phyloP scores from a whole-genome alignment of 2,329 filamentous ascomycete species.

The Anthostomella pinea region DNA sequence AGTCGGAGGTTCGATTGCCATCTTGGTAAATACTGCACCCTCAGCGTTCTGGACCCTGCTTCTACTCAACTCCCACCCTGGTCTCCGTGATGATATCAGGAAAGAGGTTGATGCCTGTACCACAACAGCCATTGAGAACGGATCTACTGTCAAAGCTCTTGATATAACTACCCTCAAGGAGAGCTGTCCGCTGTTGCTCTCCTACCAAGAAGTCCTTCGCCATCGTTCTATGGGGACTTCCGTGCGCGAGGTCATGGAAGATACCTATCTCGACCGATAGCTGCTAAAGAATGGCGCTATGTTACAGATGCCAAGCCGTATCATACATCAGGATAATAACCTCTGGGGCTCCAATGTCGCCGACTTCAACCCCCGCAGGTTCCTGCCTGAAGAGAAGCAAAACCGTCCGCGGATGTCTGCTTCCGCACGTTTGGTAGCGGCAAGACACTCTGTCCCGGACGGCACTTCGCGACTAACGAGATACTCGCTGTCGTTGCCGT shows the following conservation, averaged over 20 bases:
- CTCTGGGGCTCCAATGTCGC: constrained; percentile 22
- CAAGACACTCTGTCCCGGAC: constrained; percentile 27
- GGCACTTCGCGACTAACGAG: constrained; percentile 30
- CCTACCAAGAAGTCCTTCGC: constrained; percentile 41
- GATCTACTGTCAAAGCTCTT: constrained; percentile 12
- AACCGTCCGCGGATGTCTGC: constrained; percentile 21
- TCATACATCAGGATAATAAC: constrained; percentile 22
- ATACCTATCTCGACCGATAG: constrained; percentile 26
- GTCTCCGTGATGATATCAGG: constrained; percentile 31
- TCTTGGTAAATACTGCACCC: constrained; percentile 39
- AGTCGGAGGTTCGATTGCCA: constrained; percentile 38
- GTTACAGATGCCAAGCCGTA: constrained; percentile 27
- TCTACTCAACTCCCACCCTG: constrained; percentile 31
- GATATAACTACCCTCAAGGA: constrained; percentile 33
- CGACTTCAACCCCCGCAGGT: constrained; percentile 23
- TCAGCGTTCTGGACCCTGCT: constrained; percentile 40
- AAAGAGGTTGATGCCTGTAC: constrained; percentile 26
- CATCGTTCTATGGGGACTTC: constrained; percentile 36
- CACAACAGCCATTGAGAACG: constrained; percentile 10
- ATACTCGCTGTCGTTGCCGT: constrained; percentile 24
- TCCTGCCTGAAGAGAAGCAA: constrained; percentile 23
- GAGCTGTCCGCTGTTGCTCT: constrained; percentile 37
- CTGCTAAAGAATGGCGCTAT: constrained; percentile 28
- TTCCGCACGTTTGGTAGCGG: constrained; percentile 28
- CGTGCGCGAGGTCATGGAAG: constrained; percentile 28